Evolutionary conservation across 176 grass and related monocot genomes (phyloP).

Genomic region (Aegilops umbellulata): DNA sequence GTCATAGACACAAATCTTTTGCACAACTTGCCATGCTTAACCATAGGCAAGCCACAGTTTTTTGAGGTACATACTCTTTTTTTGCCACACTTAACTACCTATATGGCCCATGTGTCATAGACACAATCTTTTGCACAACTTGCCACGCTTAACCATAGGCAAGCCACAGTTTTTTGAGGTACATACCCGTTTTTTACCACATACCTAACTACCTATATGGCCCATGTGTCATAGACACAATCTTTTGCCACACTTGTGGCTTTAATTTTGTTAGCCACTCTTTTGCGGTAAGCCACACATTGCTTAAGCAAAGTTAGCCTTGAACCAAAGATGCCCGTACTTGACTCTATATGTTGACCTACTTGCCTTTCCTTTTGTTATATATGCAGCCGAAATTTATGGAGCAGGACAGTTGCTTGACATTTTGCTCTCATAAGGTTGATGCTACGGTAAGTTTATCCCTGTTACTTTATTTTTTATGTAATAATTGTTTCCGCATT

Average conservation of each 20-base stretch:
- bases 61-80: not conserved
- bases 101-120: not conserved
- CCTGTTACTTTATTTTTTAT: conserved; percentile 10
- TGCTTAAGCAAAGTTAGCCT: no score
- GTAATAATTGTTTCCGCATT: not conserved
- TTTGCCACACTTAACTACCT: not conserved
- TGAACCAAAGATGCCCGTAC: no score
- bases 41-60: no score
- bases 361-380: conserved; percentile 27
- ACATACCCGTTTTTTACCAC: not conserved
- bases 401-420: conserved; percentile 72
- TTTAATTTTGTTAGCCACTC: not conserved
- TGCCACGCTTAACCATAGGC: no score
- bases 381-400: conserved; percentile 69
- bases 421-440: conserved; percentile 73
- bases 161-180: no score
- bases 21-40: no score
- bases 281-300: no score
- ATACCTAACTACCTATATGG: not conserved
- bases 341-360: not conserved
- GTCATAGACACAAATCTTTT: no score
- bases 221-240: not conserved
- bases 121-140: not conserved
- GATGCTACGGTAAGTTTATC: conserved; percentile 63
- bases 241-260: not conserved